phyloP scores from a whole-genome alignment of 495 filamentous ascomycete genomes.

The Neurospora sp. region DNA sequence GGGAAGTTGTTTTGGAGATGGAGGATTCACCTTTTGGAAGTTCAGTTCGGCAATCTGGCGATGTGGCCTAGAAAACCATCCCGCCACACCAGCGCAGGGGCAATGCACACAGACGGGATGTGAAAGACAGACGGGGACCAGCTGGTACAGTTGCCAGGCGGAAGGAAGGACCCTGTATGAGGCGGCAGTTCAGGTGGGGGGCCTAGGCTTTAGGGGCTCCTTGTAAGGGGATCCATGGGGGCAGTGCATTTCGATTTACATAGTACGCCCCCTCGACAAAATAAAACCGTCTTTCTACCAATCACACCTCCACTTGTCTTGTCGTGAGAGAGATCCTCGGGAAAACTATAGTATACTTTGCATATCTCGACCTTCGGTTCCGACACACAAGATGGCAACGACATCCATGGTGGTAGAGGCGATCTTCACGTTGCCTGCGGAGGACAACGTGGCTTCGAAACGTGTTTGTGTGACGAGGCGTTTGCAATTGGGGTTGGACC shows the following conservation, averaged over 20 bases:
- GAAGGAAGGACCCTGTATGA: neutral
- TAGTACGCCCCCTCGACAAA: too few species aligned
- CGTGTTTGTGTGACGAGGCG: neutral
- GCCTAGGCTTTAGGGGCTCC: neutral
- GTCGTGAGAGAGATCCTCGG: neutral
- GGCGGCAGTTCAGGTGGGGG: neutral
- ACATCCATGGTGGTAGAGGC: neutral
- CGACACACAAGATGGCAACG: neutral
- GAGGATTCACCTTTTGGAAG: neutral
- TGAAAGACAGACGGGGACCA: neutral
- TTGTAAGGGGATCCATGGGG: neutral
- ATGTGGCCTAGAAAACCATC: neutral
- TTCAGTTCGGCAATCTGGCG: neutral
- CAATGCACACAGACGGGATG: neutral
- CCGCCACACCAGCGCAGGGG: neutral
- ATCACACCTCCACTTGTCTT: neutral
- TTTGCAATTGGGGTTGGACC: neutral
- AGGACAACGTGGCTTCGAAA: neutral
- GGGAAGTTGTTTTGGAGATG: neutral
- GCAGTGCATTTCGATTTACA: neutral
- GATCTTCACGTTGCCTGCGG: neutral
- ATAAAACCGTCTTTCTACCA: neutral
- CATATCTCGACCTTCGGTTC: neutral
- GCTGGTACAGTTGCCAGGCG: neutral
- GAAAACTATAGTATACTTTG: neutral